A percentile compares a stretch with the other conserved stretches of the same genome.
phyloP scores from a whole-genome alignment of 2,329 filamentous ascomycete species.

The Fonsecaea erecta region DNA sequence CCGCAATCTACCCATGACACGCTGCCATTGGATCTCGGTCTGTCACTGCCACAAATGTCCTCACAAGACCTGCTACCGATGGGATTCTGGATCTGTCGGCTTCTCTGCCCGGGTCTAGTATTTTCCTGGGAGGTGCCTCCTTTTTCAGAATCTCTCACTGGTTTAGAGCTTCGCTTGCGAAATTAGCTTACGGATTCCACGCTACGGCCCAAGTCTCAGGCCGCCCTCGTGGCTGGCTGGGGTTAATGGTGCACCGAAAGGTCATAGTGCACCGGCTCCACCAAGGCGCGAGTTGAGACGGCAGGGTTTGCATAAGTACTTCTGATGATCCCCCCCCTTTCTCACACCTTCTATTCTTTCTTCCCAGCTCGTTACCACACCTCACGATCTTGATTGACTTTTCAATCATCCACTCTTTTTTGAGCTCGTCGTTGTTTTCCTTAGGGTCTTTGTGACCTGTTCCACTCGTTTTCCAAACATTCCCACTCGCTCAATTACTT shows the following conservation, averaged over 20 bases:
- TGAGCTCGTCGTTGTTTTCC: conserved; percentile 26
- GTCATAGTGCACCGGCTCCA: conserved; percentile 12
- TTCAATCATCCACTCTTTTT: conserved; percentile 39
- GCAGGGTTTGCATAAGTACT: conserved; percentile 29
- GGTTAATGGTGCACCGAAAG: conserved; percentile 7
- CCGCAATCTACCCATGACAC: conserved; percentile 9
- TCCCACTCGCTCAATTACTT: conserved; percentile 2
- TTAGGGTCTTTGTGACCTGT: conserved; percentile 37
- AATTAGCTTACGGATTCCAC: conserved; percentile 28
- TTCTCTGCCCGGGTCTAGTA: background rate
- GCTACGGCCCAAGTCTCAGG: conserved; percentile 16
- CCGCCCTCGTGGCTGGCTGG: conserved; percentile 31
- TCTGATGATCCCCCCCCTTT: conserved; percentile 18
- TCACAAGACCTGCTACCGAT: conserved; percentile 4
- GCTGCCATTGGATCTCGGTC: conserved; percentile 7
- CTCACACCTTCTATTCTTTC: conserved; percentile 5
- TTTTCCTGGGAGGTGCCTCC: conserved; percentile 7
- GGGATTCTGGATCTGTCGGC: conserved; percentile 10
- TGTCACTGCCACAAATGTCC: conserved; percentile 10
- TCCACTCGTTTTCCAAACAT: conserved; percentile 34
- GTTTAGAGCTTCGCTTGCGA: conserved; percentile 20
- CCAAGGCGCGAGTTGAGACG: conserved; percentile 13
- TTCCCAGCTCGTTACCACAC: conserved; percentile 25
- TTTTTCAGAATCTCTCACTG: conserved; percentile 18
- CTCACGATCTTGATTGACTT: conserved; percentile 34